Base-by-base conservation (phyloP, 2,329 filamentous ascomycete genomes). In the Aspergillus brunneoviolaceus region DNA sequence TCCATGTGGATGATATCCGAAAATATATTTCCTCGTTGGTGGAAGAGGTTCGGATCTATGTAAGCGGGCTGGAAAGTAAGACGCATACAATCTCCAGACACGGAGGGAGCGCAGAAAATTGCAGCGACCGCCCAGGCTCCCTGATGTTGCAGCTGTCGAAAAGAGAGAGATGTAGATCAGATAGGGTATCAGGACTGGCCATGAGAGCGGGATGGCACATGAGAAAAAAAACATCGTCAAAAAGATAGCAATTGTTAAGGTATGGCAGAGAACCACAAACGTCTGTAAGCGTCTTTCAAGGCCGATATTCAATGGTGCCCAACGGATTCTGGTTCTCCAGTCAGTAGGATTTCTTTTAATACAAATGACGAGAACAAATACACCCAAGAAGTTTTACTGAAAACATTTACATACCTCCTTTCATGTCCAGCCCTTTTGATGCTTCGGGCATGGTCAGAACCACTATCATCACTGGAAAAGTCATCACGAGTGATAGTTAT, bases 1-100 rank as follows among this genome's bases (percentile, higher is more conserved):
- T 25, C 95, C 94, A 72, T 99, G 95, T 0, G 95, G 95, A 70
- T 98, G 95, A 75, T 98, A 98, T 49, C 94, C 94, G 69, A 99
- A 92, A 64, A 99, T 92, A 79, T 98, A 99, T 77, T 96, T 96
- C 63, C 92, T 84, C 1, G 89, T 92, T 0, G 92, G 85, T 23
- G 90, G 85, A 6, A 99, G 85, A 59, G 89, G 84, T 65, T 89
- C 85, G 4, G 91, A 95, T 65, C 95, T 91, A 79, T 98, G 92
- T 45, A 99, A 83, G 59, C 85, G 85, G 51, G 92, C 91, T 4
- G 95, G 95, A 72, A 96, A 99, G 80, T 98, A 99, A 16, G 87
- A 90, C 27, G 91, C 92, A 72, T 97, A 98, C 50, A 96, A 85
- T 42, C 85, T 90, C 94, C 94, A 99, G 49, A 96, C 79, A 31